phyloP scores from a whole-genome alignment of 768 basidiomycete genomes.

The Pleurotus pulmonarius region DNA sequence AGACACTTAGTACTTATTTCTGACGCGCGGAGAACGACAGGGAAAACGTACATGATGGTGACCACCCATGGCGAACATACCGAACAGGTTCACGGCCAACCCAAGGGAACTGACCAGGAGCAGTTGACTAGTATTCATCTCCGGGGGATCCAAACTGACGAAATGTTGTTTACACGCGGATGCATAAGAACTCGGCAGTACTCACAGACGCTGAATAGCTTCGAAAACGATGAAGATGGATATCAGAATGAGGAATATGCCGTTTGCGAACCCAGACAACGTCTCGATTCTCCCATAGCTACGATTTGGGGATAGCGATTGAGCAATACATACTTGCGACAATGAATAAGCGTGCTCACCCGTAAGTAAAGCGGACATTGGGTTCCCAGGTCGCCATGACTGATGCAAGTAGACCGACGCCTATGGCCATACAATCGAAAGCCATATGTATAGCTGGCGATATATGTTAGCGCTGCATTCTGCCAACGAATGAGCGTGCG shows the following conservation, averaged over 20 bases:
- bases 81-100: conserved; percentile 91
- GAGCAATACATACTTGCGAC: not conserved
- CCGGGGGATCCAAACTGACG: conserved; percentile 82
- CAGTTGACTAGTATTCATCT: conserved; percentile 95
- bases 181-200: conserved; percentile 4
- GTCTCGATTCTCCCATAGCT: conserved; percentile 97
- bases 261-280: conserved; percentile 96
- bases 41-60: conserved; percentile 69
- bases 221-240: conserved; percentile 99
- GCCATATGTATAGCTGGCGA: conserved; percentile 95
- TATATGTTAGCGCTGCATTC: conserved; percentile 5
- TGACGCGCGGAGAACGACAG: not conserved
- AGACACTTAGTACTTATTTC: not conserved
- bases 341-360: conserved; percentile 42
- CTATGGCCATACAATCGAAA: conserved; percentile 97
- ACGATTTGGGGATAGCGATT: not conserved
- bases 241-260: conserved; percentile 88
- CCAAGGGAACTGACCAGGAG: conserved; percentile 87
- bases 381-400: conserved; percentile 99
- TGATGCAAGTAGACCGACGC: conserved; percentile 90
- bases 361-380: conserved; percentile 93
- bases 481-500: conserved; percentile 8
- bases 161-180: not conserved
- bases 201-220: conserved; percentile 90
- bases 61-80: conserved; percentile 98